A percentile compares a stretch with the other conserved stretches of the same genome.
Conservation (phyloP, 371 early-diverging fungal genomes). For the Apophysomyces variabilis region DNA sequence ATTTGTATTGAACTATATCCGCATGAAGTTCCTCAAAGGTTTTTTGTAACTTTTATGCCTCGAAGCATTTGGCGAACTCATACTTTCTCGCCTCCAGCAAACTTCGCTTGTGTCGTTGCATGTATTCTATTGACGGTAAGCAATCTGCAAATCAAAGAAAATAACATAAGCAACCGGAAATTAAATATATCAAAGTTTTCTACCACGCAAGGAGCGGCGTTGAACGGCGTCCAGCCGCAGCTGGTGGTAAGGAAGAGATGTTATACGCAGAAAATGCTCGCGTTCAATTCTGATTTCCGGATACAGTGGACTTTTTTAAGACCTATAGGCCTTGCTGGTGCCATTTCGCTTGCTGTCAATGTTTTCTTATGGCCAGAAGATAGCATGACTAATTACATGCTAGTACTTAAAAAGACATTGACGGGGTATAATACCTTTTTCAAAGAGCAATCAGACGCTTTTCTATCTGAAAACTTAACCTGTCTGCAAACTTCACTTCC, state of each 20-base stretch:
- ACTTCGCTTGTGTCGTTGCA: constrained; percentile 42
- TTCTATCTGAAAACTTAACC: constrained; percentile 18
- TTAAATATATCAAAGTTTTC: constrained; percentile 28
- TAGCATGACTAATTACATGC: constrained; percentile 40
- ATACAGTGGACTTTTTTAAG: constrained; percentile 43
- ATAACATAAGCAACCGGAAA: neutral
- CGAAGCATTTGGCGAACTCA: neutral
- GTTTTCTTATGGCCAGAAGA: constrained; percentile 51
- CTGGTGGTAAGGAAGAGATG: constrained; percentile 5
- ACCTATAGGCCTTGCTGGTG: constrained; percentile 42
- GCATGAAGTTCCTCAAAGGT: constrained; percentile 41
- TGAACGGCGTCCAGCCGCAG: constrained; percentile 2
- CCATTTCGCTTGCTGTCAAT: constrained; percentile 36
- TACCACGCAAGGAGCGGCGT: constrained; percentile 31
- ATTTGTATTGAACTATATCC: constrained; percentile 38
- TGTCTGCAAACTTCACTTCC: constrained; percentile 21
- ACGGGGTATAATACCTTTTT: constrained; percentile 33
- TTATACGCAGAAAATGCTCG: neutral
- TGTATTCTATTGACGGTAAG: constrained; percentile 42
- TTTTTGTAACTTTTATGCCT: neutral
- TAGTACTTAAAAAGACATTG: constrained; percentile 28
- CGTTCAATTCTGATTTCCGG: neutral
- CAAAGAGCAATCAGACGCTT: constrained; percentile 40
- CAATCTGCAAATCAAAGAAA: neutral
- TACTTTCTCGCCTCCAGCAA: constrained; percentile 26